Evolutionary conservation across 768 basidiomycete species (phyloP).

Genomic region (Suillus alpinus): DNA sequence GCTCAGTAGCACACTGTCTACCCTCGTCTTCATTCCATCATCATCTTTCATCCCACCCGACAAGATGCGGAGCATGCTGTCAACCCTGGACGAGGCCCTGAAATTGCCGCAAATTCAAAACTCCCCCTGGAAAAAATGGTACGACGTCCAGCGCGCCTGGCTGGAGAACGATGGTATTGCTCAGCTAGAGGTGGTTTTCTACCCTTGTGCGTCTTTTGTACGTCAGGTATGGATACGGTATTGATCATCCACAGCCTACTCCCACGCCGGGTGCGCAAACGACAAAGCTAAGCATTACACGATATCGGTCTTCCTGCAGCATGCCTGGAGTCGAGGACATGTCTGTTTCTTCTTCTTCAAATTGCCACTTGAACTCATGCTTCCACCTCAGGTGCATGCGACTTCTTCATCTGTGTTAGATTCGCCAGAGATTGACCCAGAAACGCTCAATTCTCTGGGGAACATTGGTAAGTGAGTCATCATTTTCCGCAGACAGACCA

Average conservation of each 20-base stretch:
- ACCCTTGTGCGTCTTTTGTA: slow-evolving; percentile 11
- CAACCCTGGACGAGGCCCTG: slow-evolving; percentile 8
- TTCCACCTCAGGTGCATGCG: slow-evolving; percentile 10
- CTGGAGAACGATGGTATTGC: slow-evolving; percentile 16
- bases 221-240: neutral
- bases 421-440: slow-evolving; percentile 15
- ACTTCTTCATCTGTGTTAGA: slow-evolving; percentile 15
- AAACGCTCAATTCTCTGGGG: slow-evolving; percentile 11
- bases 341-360: neutral
- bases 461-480: slow-evolving; percentile 7
- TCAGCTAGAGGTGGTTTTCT: slow-evolving; percentile 17
- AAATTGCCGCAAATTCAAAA: slow-evolving; percentile 9
- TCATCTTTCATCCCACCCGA: slow-evolving; percentile 14
- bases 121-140: slow-evolving; percentile 12
- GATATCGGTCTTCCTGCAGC: slow-evolving; percentile 11
- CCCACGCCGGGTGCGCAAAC: slow-evolving; percentile 8
- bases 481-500: neutral
- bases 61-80: slow-evolving; percentile 9
- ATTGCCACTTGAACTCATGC: neutral
- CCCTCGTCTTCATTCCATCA: slow-evolving; percentile 12
- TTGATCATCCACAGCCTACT: slow-evolving; percentile 6
- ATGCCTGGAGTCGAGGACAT: slow-evolving; percentile 17
- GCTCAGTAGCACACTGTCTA: slow-evolving; percentile 16
- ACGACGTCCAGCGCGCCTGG: slow-evolving; percentile 14
- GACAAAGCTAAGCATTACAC: slow-evolving; percentile 13